These are phyloP conservation scores for Podosphaera leucotricha DNA, from an alignment of 2,329 filamentous ascomycete genomes.

Conservation along the genomic window DNA sequence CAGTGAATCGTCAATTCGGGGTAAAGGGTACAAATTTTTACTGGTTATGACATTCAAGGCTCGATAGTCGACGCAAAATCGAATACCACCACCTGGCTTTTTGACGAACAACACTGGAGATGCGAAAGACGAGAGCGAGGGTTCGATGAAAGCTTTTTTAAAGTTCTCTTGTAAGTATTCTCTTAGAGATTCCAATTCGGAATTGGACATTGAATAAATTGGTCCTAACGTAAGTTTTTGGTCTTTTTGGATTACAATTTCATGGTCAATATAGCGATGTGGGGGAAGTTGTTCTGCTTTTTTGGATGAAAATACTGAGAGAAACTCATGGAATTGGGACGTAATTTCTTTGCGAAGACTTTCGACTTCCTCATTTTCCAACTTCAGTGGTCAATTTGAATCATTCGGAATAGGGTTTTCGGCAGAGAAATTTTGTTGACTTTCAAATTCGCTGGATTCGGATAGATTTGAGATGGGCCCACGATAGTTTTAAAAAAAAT, in stretches of 20 bases:
- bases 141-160: conserved; percentile 1
- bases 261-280: neutral
- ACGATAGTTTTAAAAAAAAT: no score
- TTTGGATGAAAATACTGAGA: neutral
- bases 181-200: neutral
- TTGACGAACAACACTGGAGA: neutral
- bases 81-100: neutral
- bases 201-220: neutral
- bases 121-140: neutral
- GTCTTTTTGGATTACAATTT: neutral
- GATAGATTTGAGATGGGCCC: no score
- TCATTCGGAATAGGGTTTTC: neutral
- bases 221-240: neutral
- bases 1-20: neutral
- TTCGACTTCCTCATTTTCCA: no score
- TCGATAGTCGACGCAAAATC: neutral
- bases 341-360: neutral
- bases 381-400: neutral
- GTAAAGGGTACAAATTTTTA: neutral
- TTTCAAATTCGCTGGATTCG: no score
- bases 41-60: neutral
- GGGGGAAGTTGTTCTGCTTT: neutral
- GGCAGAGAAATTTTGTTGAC: no score
- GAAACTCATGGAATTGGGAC: neutral
- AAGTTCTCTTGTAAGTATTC: conserved; percentile 1